Base-by-base conservation (phyloP, 208 protist species). In the Crithidia expoeki region DNA sequence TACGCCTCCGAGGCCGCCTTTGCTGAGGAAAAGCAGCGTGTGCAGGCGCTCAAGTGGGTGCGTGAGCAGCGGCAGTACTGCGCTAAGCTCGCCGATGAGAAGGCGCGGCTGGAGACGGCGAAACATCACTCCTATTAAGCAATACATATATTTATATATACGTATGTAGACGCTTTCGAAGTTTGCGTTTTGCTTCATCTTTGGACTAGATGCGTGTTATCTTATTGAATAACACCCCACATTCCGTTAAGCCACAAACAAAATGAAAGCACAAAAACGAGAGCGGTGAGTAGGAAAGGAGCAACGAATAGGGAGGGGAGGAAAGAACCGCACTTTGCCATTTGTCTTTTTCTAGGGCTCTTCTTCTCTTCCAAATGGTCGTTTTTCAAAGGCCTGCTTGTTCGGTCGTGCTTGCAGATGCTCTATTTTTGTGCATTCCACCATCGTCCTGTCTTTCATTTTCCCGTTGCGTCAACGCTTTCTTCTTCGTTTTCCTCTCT, bases 41-140 rank as follows among this genome's bases (percentile, higher is more conserved):
- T 83, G 16, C 66, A 89, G 76, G 85, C 88, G 1, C 79, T 94
- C 34, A 80, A 84, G 60, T 92, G 81, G 72, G 85, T 93, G 63
- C 69, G 79, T 27, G 79, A 95, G 61, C 88, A 94, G 61, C 88
- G 88, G 21, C 42, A 78, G 49, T 72, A 81, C 58, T 95, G 89
- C 77, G 52, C 68, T 9, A 62, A 80, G 27, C 69, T 94, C 3
- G 79, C 79, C 27, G 32, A 65, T 7, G 74, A 94, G 67, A 85
- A 66, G 58, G 12, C 40, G 25, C 50, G 53, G 19, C 50, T 70
- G 19, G 72, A 61, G 42, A 68, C 55, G 33, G 30, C 42, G 28
- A 64, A 28, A 27, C 42, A 52, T 50, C 57, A 62, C 4, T 55
- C 53, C 10, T 62, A 47, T 23, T 59, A 56, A 38, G 16, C 5